phyloP scores from a whole-genome alignment of 768 basidiomycete genomes.

The Leccinum obscurum region DNA sequence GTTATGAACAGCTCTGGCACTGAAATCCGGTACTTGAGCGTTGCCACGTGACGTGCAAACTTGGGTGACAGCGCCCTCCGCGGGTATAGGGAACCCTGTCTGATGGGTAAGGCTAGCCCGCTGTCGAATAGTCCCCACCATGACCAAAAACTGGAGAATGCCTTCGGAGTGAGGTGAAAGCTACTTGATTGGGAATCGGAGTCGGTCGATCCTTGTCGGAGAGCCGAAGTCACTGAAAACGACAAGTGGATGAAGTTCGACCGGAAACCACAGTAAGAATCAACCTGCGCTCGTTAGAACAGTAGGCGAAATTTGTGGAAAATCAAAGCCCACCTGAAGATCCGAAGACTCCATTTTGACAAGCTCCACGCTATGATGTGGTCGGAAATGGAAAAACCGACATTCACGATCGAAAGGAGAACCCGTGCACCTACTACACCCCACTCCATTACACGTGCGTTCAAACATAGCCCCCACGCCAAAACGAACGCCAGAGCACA shows the following conservation, averaged over 20 bases:
- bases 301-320: not conserved
- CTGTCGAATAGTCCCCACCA: constrained; percentile 91
- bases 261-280: constrained; percentile 86
- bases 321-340: constrained; percentile 45
- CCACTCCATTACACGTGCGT: constrained; percentile 65
- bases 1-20: constrained; percentile 79
- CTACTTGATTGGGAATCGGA: constrained; percentile 51
- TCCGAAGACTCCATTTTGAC: constrained; percentile 46
- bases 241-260: constrained; percentile 95
- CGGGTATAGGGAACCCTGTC: constrained; percentile 84
- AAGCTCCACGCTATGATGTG: constrained; percentile 75
- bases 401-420: constrained; percentile 73
- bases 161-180: constrained; percentile 82
- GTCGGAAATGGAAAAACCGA: constrained; percentile 74
- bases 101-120: constrained; percentile 75
- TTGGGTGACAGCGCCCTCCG: constrained; percentile 75
- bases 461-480: constrained; percentile 85
- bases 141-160: constrained; percentile 86
- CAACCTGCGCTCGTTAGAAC: constrained; percentile 32
- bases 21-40: constrained; percentile 85
- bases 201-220: constrained; percentile 31
- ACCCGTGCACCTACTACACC: constrained; percentile 63
- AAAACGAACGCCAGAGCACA: constrained; percentile 82
- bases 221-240: constrained; percentile 74
- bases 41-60: constrained; percentile 84